Conservation (phyloP, 2,329 filamentous ascomycete species). For the Calycina marina region DNA sequence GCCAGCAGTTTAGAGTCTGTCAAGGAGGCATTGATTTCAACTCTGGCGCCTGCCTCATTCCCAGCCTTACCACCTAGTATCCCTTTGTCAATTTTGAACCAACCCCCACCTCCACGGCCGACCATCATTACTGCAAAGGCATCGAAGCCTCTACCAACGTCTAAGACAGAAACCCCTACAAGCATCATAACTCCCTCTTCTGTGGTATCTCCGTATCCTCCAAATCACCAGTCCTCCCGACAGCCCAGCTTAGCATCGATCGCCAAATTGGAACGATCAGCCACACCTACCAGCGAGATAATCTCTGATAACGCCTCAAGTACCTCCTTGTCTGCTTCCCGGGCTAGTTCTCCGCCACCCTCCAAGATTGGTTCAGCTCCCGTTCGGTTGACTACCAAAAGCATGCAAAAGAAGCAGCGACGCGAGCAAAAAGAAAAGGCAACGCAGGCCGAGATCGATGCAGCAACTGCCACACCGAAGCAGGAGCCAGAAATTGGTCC, state of each 20-base stretch:
- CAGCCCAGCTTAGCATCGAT: constrained; percentile 35
- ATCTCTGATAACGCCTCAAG: constrained; percentile 67
- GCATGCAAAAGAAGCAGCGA: constrained; percentile 62
- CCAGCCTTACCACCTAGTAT: constrained; percentile 34
- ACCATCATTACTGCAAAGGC: constrained; percentile 38
- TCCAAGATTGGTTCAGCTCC: constrained; percentile 54
- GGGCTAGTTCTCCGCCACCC: constrained; percentile 57
- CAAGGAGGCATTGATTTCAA: constrained; percentile 18
- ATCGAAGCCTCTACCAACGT: constrained; percentile 52
- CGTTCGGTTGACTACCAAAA: constrained; percentile 58
- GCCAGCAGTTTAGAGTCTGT: constrained; percentile 36
- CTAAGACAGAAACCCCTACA: constrained; percentile 43
- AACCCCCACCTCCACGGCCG: constrained; percentile 34
- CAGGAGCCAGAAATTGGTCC: constrained; percentile 44
- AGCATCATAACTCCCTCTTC: constrained; percentile 19
- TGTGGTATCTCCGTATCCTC: constrained; percentile 23
- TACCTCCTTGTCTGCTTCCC: constrained; percentile 56
- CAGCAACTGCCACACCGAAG: constrained; percentile 29
- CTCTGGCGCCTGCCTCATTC: constrained; percentile 27
- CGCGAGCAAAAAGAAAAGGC: constrained; percentile 50
- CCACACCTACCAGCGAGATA: constrained; percentile 58
- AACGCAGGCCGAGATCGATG: constrained; percentile 42
- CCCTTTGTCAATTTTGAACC: constrained; percentile 33
- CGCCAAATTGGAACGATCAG: constrained; percentile 38
- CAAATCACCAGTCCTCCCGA: constrained; percentile 29